Evolutionary conservation across 1,284 basidiomycete genomes (phyloP).

Genomic region (Heterobasidion parviporum): DNA sequence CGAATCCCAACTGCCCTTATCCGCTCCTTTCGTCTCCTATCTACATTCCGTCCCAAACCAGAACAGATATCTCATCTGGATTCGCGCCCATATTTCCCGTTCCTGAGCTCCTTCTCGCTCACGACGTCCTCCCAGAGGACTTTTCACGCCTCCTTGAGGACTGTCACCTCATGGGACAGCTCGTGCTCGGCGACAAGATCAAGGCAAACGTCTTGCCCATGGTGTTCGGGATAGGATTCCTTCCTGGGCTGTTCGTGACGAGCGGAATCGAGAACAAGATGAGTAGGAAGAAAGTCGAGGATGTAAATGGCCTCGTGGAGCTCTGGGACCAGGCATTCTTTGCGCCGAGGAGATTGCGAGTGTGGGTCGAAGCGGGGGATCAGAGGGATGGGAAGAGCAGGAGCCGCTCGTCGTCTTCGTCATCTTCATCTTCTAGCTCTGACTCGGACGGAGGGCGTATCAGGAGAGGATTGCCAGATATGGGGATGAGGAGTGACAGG

Average conservation of each 20-base stretch:
- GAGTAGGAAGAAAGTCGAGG: not conserved
- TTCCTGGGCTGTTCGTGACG: constrained; percentile 1
- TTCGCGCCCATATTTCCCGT: not conserved
- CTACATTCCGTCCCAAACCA: not conserved
- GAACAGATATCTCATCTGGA: not conserved
- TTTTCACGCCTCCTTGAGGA: constrained; percentile 3
- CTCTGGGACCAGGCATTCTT: constrained; percentile 2
- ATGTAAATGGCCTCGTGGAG: not conserved
- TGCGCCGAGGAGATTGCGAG: not conserved
- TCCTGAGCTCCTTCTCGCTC: not conserved
- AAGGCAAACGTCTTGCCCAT: not conserved
- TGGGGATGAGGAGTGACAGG: not conserved
- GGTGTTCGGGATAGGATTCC: not conserved
- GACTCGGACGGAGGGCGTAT: not conserved
- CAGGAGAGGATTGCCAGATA: not conserved
- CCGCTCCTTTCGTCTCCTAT: not conserved
- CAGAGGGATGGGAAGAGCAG: not conserved
- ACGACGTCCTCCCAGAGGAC: constrained; percentile 3
- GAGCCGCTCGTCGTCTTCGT: not conserved
- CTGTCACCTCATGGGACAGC: constrained; percentile 3
- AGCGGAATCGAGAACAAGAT: not conserved
- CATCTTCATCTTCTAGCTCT: not conserved
- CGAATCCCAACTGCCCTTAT: not conserved
- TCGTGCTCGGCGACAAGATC: not conserved
- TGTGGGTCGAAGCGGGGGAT: not conserved